Conservation (phyloP, 441 rosid genomes). For the Macaranga tanarius region DNA sequence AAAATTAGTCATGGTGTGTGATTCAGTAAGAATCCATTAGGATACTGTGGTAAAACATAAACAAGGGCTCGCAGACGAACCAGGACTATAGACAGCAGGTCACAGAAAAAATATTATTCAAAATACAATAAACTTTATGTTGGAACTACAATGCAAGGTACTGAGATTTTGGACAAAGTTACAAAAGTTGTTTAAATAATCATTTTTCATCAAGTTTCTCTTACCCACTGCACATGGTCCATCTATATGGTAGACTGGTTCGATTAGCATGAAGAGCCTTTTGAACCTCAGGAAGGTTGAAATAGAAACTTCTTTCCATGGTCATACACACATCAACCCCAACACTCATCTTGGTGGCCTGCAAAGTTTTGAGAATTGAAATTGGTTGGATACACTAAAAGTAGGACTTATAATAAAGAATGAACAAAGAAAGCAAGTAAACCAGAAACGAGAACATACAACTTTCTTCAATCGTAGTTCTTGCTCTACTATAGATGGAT, state of each 20-base stretch:
- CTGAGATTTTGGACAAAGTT: not conserved
- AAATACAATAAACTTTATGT: too few relatives aligned
- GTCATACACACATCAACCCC: constrained; percentile 85
- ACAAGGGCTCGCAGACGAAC: not conserved
- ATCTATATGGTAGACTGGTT: constrained; percentile 54
- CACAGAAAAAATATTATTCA: not conserved
- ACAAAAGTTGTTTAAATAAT: too few relatives aligned
- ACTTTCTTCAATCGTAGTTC: constrained; percentile 64
- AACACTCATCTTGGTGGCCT: constrained; percentile 76
- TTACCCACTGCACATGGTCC: constrained; percentile 80
- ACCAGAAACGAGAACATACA: constrained; percentile 32
- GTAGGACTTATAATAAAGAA: not conserved
- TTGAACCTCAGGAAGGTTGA: constrained; percentile 84
- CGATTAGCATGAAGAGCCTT: constrained; percentile 83
- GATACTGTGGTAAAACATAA: not conserved
- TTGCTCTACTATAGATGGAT: constrained; percentile 75
- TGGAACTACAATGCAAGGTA: too few relatives aligned
- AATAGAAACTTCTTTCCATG: constrained; percentile 57
- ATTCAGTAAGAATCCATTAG: not conserved
- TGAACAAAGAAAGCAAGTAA: not conserved
- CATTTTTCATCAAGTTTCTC: too few relatives aligned
- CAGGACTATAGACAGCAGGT: not conserved
- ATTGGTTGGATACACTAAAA: not conserved
- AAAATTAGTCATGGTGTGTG: constrained; percentile 1
- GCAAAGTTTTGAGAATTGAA: constrained; percentile 7